These are phyloP conservation scores for Citrus glauca DNA, from an alignment of 345 rosid genomes.

Conservation along the genomic window DNA sequence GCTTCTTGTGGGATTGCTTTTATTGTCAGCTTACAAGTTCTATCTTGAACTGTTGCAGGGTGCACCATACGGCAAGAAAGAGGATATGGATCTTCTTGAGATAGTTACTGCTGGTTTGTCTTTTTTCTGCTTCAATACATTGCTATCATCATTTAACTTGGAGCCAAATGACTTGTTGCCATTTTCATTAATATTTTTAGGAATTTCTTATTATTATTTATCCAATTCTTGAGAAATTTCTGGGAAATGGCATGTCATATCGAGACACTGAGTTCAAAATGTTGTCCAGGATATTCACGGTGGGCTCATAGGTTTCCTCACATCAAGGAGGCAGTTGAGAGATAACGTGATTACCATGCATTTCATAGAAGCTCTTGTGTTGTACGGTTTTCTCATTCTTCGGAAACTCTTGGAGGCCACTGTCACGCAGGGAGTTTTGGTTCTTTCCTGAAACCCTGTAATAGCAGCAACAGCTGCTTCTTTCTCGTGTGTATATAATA, in stretches of 20 bases:
- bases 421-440: background rate
- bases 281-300: constrained; percentile 48
- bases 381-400: background rate
- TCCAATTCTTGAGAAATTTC: background rate
- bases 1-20: background rate
- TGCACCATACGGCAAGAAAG: constrained; percentile 24
- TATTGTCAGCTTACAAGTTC: background rate
- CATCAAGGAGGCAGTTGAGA: constrained; percentile 26
- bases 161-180: background rate
- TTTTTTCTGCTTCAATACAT: background rate
- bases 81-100: constrained; percentile 62
- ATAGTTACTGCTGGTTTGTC: constrained; percentile 57
- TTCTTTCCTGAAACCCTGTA: background rate
- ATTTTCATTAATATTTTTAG: background rate
- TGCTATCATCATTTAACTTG: background rate
- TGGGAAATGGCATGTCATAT: background rate
- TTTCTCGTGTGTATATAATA: background rate
- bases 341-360: background rate
- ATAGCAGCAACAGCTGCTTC: background rate
- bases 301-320: constrained; percentile 64
- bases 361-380: background rate
- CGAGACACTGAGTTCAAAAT: background rate
- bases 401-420: background rate
- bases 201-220: background rate
- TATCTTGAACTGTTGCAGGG: constrained; percentile 7